Conservation (phyloP, 495 filamentous ascomycete species). For the Neurospora sp. region DNA sequence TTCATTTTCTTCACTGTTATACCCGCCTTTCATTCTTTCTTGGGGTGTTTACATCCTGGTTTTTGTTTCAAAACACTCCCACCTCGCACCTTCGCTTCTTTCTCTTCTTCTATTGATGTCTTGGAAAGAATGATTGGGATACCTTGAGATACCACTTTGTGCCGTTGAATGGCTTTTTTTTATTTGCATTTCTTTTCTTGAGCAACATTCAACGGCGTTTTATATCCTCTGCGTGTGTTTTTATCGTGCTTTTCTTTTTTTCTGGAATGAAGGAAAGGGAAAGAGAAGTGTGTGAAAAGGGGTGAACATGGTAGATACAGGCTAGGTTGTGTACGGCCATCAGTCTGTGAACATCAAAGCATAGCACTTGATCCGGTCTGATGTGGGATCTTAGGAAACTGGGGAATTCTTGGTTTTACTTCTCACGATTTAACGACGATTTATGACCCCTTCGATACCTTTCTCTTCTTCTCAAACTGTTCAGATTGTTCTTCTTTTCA, state of each 20-base stretch:
- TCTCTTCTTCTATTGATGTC: slow-evolving; percentile 5
- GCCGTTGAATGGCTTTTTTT: slow-evolving; percentile 12
- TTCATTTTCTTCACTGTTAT: slow-evolving; percentile 8
- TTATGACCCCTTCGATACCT: slow-evolving; percentile 1
- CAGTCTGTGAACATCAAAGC: neutral
- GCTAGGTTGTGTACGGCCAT: neutral
- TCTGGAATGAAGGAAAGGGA: neutral
- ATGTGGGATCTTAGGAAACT: neutral
- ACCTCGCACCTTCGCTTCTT: slow-evolving; percentile 5
- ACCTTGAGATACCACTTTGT: slow-evolving; percentile 1
- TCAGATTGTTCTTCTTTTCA: neutral
- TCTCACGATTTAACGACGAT: slow-evolving; percentile 2
- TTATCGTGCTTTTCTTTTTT: neutral
- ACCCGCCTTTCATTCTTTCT: slow-evolving; percentile 2
- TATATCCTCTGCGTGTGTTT: neutral
- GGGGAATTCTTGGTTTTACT: neutral
- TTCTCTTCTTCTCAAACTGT: slow-evolving; percentile 7
- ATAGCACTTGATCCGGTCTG: neutral
- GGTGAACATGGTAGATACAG: neutral
- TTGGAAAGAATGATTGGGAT: neutral
- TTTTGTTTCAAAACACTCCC: neutral
- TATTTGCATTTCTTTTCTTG: slow-evolving; percentile 11
- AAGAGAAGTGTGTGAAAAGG: neutral
- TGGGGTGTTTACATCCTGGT: neutral
- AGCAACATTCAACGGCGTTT: neutral